Percentiles rank a stretch among this genome's conserved stretches.
phyloP scores from a whole-genome alignment of 2,329 filamentous ascomycete genomes.

The Aureobasidium sp. region DNA sequence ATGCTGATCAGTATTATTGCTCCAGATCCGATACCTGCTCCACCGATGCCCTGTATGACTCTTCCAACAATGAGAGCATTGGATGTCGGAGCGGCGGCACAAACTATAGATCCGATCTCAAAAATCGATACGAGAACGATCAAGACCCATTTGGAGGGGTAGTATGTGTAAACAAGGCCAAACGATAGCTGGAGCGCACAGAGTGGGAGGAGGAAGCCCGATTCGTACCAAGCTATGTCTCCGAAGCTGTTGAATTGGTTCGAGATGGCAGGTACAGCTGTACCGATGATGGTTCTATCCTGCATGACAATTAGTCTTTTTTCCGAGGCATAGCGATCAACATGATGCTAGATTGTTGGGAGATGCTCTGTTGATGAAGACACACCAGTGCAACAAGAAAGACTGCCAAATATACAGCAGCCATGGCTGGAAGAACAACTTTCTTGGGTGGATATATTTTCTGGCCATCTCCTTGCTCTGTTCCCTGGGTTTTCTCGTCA shows the following conservation, averaged over 20 bases:
- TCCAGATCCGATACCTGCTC: conserved; percentile 42
- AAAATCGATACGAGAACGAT: conserved; percentile 33
- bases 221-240: conserved; percentile 42
- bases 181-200: conserved; percentile 35
- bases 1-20: conserved; percentile 22
- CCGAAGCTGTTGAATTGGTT: conserved; percentile 38
- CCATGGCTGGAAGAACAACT: conserved; percentile 28
- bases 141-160: conserved; percentile 35
- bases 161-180: conserved; percentile 34
- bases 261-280: conserved; percentile 40
- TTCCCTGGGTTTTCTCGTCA: not conserved
- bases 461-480: not conserved
- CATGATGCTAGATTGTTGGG: too few species aligned
- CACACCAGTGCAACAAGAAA: conserved; percentile 32
- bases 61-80: conserved; percentile 44
- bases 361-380: too few species aligned
- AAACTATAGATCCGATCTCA: conserved; percentile 40
- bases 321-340: not conserved
- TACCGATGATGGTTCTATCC: conserved; percentile 31
- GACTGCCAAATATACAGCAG: conserved; percentile 30
- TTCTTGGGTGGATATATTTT: conserved; percentile 23
- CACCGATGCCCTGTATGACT: conserved; percentile 44
- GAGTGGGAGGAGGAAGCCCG: conserved; percentile 35
- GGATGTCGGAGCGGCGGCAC: conserved; percentile 39
- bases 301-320: not conserved